phyloP scores from a whole-genome alignment of 1,139 yeast species.

The Candida neerlandica region DNA sequence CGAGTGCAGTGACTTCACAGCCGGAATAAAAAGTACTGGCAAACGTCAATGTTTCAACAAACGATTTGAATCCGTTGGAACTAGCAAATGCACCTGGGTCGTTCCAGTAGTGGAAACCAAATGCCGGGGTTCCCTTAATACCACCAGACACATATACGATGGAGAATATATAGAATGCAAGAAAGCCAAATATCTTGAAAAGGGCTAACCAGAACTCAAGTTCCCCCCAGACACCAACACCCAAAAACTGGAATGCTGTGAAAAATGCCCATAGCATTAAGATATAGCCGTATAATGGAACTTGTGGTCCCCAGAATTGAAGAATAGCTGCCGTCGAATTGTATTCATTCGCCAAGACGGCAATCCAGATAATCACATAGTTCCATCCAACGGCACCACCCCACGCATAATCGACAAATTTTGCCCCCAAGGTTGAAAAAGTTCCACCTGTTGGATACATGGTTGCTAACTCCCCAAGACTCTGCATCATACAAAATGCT shows the following conservation, averaged over 20 bases:
- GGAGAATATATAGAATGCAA: constrained; percentile 61
- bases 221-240: constrained; percentile 66
- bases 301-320: constrained; percentile 61
- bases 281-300: constrained; percentile 61
- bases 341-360: constrained; percentile 62
- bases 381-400: constrained; percentile 67
- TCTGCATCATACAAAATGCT: constrained; percentile 59
- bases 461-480: constrained; percentile 60
- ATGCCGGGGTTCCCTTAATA: constrained; percentile 51
- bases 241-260: constrained; percentile 55
- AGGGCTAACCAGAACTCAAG: constrained; percentile 67
- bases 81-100: constrained; percentile 50
- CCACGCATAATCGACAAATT: constrained; percentile 57
- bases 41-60: constrained; percentile 69
- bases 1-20: constrained; percentile 57
- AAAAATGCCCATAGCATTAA: constrained; percentile 58
- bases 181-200: constrained; percentile 54
- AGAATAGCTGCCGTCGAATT: constrained; percentile 56
- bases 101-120: constrained; percentile 54
- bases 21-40: constrained; percentile 65
- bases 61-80: constrained; percentile 59
- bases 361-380: constrained; percentile 63
- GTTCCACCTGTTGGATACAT: constrained; percentile 56
- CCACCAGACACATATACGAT: constrained; percentile 72
- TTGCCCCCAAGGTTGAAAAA: constrained; percentile 55